Base-by-base conservation (phyloP, 2,329 filamentous ascomycete genomes). In the Aspergillus bombycis region DNA sequence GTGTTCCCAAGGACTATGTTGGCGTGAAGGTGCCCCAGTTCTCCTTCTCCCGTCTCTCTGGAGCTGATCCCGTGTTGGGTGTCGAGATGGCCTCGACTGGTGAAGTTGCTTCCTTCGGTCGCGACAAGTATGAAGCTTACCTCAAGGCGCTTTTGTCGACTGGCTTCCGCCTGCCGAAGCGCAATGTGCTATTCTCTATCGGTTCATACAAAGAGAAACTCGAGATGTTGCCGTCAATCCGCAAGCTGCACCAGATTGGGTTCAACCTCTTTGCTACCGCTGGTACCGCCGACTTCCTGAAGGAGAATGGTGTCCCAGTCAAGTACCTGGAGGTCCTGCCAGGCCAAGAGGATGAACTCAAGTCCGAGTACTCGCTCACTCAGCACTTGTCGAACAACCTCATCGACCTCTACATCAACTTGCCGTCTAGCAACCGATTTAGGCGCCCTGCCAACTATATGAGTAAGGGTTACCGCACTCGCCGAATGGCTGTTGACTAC, bases 41-140 rank as follows among this genome's bases (percentile, higher is more conserved):
- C 86, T 97, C 93, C 69, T 99, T 99, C 88, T 97, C 95, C 30
- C 91, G 95, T 75, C 87, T 99, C 19, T 96, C 94, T 41, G 95
- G 95, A 53, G 95, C 95, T 6, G 95, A 99, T 77, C 95, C 95
- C 19, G 94, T 99, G 52, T 86, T 97, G 65, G 95, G 95, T 81
- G 95, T 99, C 8, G 95, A 99, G 82, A 99, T 99, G 95, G 95
- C 95, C 21, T 98, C 95, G 5, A 99, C 95, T 64, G 95, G 95
- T 79, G 95, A 99, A 80, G 95, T 99, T 71, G 95, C 95, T 70
- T 97, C 91, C 75, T 99, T 99, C 74, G 95, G 95, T 75, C 86
- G 89, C 67, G 93, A 97, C 80, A 97, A 97, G 81, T 97, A 96
- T 76, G 95, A 99, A 80, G 95, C 95, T 21, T 99, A 99, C 78